Base-by-base conservation (phyloP, 2,329 filamentous ascomycete genomes). In the Neodidymelliopsis sp. region DNA sequence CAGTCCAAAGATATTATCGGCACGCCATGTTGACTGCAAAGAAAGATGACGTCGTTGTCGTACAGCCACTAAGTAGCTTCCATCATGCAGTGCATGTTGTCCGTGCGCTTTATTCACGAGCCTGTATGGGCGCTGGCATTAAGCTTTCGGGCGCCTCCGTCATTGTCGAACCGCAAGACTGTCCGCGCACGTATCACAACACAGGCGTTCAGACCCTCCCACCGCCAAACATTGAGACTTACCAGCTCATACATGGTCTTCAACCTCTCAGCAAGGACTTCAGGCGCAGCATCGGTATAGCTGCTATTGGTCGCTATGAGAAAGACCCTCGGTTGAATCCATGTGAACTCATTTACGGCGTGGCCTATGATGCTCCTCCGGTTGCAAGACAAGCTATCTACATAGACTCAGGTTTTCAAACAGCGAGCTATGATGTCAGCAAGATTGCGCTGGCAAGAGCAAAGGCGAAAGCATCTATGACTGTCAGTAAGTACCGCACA, bases 391-490 rank as follows among this genome's bases (percentile, higher is more conserved):
- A 5, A 9, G 18, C 6, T 2, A 24, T 11, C 0, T 55, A 48
- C 8, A 6, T 16, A 8, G 38, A 54, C 8, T 47, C 54, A 8
- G 50, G 45, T 0, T 65, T 64, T 29, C 63, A 66, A 35, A 62
- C 51, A 15, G 28, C 31, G 20, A 30, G 33, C 1, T 24, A 27
- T 11, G 12, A 24, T 2, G 11, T 25, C 6, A 43, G 43, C 7
- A 50, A 39, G 2, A 33, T 24, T 3, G 43, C 53, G 3, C 31
- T 66, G 3, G 19, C 36, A 5, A 52, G 40, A 20, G 55, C 58
- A 7, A 63, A 63, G 20, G 34, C 29, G 11, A 60, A 57, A 30
- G 56, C 56, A 7, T 36, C 45, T 0, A 35, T 55, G 9, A 50
- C 36, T 4, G 55, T 41, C 2, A 56, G 37, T 20, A 59, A 30